Evolutionary conservation across 225 moss, liverwort and hornwort species (phyloP).

Genomic region (Physcomitrium patens): DNA sequence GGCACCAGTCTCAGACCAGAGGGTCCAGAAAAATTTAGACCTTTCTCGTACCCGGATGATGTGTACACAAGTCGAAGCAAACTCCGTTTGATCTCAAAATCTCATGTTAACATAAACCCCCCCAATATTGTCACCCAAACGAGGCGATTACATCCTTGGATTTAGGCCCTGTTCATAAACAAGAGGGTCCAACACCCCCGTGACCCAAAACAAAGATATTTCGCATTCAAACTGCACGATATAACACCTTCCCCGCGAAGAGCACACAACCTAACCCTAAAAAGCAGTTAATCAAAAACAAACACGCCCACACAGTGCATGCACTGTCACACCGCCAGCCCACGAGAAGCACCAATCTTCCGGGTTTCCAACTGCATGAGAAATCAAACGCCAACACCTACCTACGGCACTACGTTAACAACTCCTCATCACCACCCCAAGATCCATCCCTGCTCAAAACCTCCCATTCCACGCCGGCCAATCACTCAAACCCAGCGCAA

Average conservation of each 20-base stretch:
- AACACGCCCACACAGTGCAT: background rate
- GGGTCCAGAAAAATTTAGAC: too few relatives aligned
- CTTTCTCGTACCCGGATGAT: background rate
- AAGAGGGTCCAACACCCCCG: background rate
- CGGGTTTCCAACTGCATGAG: too few relatives aligned
- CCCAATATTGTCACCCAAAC: background rate
- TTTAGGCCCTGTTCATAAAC: background rate
- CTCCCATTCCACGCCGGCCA: background rate
- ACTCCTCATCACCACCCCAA: background rate
- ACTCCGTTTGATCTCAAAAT: background rate
- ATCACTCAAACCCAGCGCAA: background rate
- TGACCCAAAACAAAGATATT: background rate
- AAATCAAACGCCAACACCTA: background rate
- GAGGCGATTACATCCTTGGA: background rate
- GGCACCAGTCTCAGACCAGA: too few relatives aligned
- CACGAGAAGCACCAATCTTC: background rate
- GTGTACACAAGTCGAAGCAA: background rate
- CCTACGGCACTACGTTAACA: background rate
- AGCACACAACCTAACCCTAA: constrained; percentile 22
- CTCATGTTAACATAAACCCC: background rate
- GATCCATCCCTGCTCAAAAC: constrained; percentile 3
- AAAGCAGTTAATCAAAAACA: background rate
- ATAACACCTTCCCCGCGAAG: background rate
- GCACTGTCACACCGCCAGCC: background rate
- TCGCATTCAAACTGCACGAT: background rate